These are phyloP conservation scores for Neurospora pannonica DNA, from an alignment of 495 filamentous ascomycete genomes.

Conservation along the genomic window DNA sequence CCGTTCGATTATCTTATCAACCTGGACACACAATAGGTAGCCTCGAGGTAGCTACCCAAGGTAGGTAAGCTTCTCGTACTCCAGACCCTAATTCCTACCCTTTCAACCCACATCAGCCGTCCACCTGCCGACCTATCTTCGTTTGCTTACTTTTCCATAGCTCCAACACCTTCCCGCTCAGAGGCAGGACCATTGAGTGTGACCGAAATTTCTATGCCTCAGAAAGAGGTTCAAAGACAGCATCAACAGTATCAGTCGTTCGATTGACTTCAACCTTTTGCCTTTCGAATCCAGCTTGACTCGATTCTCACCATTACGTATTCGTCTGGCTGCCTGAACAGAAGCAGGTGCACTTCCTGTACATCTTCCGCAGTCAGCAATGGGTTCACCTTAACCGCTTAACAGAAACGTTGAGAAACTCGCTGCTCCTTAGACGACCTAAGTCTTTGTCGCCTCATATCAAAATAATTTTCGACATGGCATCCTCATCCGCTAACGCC, in stretches of 20 bases:
- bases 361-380: not conserved
- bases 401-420: not conserved
- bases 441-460: not conserved
- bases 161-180: not conserved
- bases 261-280: not conserved
- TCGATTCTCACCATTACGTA: not conserved
- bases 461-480: slow-evolving; percentile 21
- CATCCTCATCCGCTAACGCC: slow-evolving; percentile 28
- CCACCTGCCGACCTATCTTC: not conserved
- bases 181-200: not conserved
- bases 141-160: not conserved
- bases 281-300: not conserved
- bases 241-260: not conserved
- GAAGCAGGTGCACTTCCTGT: not conserved
- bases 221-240: not conserved
- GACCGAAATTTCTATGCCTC: not conserved
- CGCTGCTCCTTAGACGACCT: not conserved
- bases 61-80: not conserved
- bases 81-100: not conserved
- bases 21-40: not conserved
- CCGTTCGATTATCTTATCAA: not conserved
- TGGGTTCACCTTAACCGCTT: not conserved
- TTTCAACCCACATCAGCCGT: not conserved
- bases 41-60: not conserved
- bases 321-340: not conserved